Percentiles rank a stretch among this genome's conserved stretches.
Evolutionary conservation across 768 basidiomycete genomes (phyloP).

Genomic region (Tulasnella sp.): DNA sequence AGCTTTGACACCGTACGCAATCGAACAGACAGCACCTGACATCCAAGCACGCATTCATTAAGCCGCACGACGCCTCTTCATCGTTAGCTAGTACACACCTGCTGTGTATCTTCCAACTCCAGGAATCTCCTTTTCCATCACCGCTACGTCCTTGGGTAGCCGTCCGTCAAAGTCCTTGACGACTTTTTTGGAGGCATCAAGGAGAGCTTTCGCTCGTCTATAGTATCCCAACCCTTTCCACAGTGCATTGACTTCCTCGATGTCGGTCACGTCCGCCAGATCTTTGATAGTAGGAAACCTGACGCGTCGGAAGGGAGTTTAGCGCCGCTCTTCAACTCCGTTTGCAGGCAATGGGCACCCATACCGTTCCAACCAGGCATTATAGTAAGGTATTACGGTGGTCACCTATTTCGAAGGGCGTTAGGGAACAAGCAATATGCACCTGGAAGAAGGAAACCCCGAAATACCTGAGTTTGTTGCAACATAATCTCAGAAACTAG

Average conservation of each 20-base stretch:
- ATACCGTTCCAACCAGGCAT: slow-evolving; percentile 75
- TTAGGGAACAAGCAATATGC: neutral
- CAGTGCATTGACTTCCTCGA: slow-evolving; percentile 77
- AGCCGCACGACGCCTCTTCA: neutral
- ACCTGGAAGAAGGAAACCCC: neutral
- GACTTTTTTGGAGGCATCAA: slow-evolving; percentile 75
- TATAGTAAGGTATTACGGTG: slow-evolving; percentile 92
- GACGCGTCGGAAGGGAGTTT: neutral
- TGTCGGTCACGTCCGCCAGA: slow-evolving; percentile 65
- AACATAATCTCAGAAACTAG: slow-evolving; percentile 89
- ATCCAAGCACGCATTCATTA: slow-evolving; percentile 5
- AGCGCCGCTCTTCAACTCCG: neutral
- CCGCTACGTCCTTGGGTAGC: slow-evolving; percentile 71
- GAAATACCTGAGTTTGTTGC: slow-evolving; percentile 71
- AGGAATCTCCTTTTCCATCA: slow-evolving; percentile 75
- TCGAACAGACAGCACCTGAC: slow-evolving; percentile 47
- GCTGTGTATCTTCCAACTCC: slow-evolving; percentile 87
- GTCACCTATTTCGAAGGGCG: slow-evolving; percentile 38
- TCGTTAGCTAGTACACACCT: slow-evolving; percentile 44
- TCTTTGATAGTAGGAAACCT: slow-evolving; percentile 78
- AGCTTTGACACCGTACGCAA: slow-evolving; percentile 75
- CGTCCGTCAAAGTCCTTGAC: slow-evolving; percentile 56
- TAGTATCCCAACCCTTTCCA: slow-evolving; percentile 96
- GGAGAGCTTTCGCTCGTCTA: slow-evolving; percentile 71
- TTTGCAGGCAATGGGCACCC: slow-evolving; percentile 24